Conservation (phyloP, 1,284 basidiomycete genomes). For the Ceratobasidium sp. region DNA sequence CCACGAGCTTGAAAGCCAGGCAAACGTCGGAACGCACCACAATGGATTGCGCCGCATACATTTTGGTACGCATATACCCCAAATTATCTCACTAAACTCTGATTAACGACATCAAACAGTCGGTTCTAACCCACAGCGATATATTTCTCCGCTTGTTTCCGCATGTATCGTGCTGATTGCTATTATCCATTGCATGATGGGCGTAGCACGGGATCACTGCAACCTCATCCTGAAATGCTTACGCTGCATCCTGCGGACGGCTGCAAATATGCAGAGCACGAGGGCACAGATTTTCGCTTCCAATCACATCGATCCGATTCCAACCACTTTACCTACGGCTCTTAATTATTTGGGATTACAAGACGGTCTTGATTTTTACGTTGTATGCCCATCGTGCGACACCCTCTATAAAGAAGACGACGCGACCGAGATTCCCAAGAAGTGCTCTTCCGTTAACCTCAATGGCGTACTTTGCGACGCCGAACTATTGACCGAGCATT, state of each 20-base stretch:
- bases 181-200: conserved; percentile 7
- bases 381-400: background rate
- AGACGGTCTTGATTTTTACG: background rate
- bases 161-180: background rate
- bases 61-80: background rate
- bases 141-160: background rate
- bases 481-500: background rate
- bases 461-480: background rate
- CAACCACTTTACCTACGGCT: background rate
- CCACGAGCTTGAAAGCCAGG: background rate
- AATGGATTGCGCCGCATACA: background rate
- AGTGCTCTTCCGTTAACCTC: background rate
- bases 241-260: background rate
- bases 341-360: background rate
- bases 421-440: background rate
- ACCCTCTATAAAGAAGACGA: conserved; percentile 7
- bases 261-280: background rate
- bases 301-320: background rate
- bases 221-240: background rate
- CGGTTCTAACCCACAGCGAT: background rate
- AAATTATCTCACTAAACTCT: background rate
- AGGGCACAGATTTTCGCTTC: no score
- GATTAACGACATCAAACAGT: background rate
- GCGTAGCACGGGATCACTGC: background rate
- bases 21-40: background rate